Percentiles rank a stretch among this genome's conserved stretches.
Conservation (phyloP, 1,139 yeast species). For the Geotrichum phurueaensis region DNA sequence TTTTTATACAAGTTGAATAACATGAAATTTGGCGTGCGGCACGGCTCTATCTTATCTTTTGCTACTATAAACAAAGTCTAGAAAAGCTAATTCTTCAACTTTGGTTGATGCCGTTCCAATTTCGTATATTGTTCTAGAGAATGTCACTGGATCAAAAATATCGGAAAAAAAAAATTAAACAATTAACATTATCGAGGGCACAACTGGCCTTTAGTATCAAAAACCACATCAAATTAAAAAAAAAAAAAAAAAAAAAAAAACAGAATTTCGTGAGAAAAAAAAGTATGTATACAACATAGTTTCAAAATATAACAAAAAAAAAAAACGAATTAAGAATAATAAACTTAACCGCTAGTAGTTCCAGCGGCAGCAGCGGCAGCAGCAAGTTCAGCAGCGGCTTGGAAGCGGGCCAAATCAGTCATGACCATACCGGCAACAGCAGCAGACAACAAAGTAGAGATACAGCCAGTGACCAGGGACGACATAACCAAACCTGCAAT, state of each 20-base stretch:
- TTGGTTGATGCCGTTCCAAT: too few species aligned
- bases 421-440: slow-evolving; percentile 65
- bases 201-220: not conserved
- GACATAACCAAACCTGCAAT: slow-evolving; percentile 47
- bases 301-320: not conserved
- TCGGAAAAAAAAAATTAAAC: not conserved
- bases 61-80: too few species aligned
- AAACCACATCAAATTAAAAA: not conserved
- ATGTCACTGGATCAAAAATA: not conserved
- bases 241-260: not conserved
- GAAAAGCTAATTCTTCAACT: too few species aligned
- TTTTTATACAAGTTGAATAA: too few species aligned
- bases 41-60: too few species aligned
- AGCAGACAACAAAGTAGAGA: slow-evolving; percentile 55
- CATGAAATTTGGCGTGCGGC: too few species aligned
- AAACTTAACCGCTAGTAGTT: not conserved
- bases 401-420: slow-evolving; percentile 40
- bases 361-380: slow-evolving; percentile 9
- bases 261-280: not conserved
- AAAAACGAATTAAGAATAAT: not conserved
- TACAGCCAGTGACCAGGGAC: slow-evolving; percentile 50
- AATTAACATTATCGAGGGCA: not conserved
- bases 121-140: too few species aligned
- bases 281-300: not conserved
- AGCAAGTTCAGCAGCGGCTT: slow-evolving; percentile 9